These are phyloP conservation scores for Astrocystis sublimbata DNA, from an alignment of 495 filamentous ascomycete genomes.

Conservation along the genomic window DNA sequence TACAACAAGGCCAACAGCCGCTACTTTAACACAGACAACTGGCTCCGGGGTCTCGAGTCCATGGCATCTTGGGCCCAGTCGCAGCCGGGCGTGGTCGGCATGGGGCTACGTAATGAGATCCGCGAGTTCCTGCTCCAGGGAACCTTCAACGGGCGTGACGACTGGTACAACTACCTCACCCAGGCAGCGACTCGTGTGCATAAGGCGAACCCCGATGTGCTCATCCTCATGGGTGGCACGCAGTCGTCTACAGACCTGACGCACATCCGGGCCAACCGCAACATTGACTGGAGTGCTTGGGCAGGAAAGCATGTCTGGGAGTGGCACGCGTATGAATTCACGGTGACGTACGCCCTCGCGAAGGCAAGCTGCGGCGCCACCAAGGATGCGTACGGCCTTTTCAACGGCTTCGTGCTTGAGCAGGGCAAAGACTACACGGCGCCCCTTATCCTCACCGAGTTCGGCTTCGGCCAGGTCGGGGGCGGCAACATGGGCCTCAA, in stretches of 20 bases:
- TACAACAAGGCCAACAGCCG: slow-evolving; percentile 46
- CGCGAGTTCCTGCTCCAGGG: slow-evolving; percentile 46
- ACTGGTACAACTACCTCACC: slow-evolving; percentile 50
- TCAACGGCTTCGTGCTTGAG: slow-evolving; percentile 47
- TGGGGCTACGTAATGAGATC: slow-evolving; percentile 53
- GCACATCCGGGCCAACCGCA: slow-evolving; percentile 35
- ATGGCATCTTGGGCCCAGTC: slow-evolving; percentile 43
- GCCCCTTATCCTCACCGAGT: slow-evolving; percentile 52
- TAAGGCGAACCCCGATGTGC: slow-evolving; percentile 41
- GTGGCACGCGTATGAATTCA: slow-evolving; percentile 53
- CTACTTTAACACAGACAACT: slow-evolving; percentile 48
- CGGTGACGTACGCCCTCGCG: slow-evolving; percentile 42
- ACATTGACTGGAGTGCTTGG: slow-evolving; percentile 45
- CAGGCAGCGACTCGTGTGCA: slow-evolving; percentile 45
- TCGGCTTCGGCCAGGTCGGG: slow-evolving; percentile 50
- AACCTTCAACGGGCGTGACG: slow-evolving; percentile 36
- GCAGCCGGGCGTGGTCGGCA: slow-evolving; percentile 47
- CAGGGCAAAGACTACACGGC: slow-evolving; percentile 44
- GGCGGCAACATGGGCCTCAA: slow-evolving; percentile 36
- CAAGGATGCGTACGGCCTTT: slow-evolving; percentile 42
- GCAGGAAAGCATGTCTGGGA: slow-evolving; percentile 52
- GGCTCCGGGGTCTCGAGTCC: slow-evolving; percentile 42
- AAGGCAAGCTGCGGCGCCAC: slow-evolving; percentile 41
- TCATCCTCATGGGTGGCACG: slow-evolving; percentile 50
- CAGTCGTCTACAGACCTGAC: slow-evolving; percentile 46